These are phyloP conservation scores for Lanmaoa pseudosensibilis DNA, from an alignment of 768 basidiomycete species.

Conservation along the genomic window DNA sequence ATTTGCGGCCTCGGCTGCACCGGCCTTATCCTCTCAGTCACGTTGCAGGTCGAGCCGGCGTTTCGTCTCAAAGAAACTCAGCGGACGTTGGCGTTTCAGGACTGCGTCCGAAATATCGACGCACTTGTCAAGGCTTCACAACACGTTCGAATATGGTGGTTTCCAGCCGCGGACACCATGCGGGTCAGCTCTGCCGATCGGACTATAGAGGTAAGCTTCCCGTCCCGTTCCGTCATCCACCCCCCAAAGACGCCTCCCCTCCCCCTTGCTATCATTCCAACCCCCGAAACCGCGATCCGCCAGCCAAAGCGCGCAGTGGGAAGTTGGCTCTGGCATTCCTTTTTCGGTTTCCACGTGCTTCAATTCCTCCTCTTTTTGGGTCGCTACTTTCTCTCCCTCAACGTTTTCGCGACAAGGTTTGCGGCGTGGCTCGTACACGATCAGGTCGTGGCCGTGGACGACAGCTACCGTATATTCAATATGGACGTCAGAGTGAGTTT, in stretches of 20 bases:
- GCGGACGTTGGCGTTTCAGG: slow-evolving; percentile 58
- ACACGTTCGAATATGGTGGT: slow-evolving; percentile 97
- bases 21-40: slow-evolving; percentile 79
- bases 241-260: background rate
- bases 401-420: slow-evolving; percentile 61
- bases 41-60: slow-evolving; percentile 75
- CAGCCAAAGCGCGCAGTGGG: slow-evolving; percentile 53
- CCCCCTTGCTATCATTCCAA: slow-evolving; percentile 4
- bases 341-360: slow-evolving; percentile 78
- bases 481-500: slow-evolving; percentile 83
- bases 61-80: slow-evolving; percentile 80
- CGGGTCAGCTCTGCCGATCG: slow-evolving; percentile 74
- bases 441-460: slow-evolving; percentile 64
- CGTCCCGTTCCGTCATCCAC: slow-evolving; percentile 11
- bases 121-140: slow-evolving; percentile 62
- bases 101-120: slow-evolving; percentile 59
- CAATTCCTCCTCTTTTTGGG: slow-evolving; percentile 83
- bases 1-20: slow-evolving; percentile 90
- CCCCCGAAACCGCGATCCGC: background rate
- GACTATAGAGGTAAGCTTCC: slow-evolving; percentile 68
- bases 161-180: slow-evolving; percentile 71
- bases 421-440: slow-evolving; percentile 66
- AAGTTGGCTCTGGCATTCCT: slow-evolving; percentile 67
- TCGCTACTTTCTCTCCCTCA: slow-evolving; percentile 60
- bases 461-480: slow-evolving; percentile 85